phyloP scores from a whole-genome alignment of 306 rosid species.

The Trichosanthes truncata region DNA sequence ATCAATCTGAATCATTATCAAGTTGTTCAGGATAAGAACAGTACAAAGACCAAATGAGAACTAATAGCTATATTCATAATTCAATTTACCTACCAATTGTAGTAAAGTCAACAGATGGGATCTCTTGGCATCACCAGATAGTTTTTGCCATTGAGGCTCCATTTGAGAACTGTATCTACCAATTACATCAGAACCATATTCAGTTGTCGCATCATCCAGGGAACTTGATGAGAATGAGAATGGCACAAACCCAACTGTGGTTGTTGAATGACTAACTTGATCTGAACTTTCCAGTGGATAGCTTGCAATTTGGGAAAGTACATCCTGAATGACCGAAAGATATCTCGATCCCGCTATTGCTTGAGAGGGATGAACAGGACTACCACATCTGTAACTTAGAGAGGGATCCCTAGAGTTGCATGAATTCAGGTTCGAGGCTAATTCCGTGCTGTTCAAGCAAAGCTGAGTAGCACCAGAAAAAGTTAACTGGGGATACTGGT shows the following conservation, averaged over 20 bases:
- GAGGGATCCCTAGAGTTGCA: neutral
- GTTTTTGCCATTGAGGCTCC: constrained; percentile 26
- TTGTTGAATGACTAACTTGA: constrained; percentile 19
- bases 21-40: neutral
- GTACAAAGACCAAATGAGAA: neutral
- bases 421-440: constrained; percentile 22
- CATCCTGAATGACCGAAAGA: constrained; percentile 60
- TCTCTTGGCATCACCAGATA: constrained; percentile 43
- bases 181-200: constrained; percentile 12
- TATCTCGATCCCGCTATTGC: constrained; percentile 53
- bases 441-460: constrained; percentile 30
- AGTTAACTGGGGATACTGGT: constrained; percentile 41
- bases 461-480: constrained; percentile 25
- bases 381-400: neutral
- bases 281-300: constrained; percentile 49
- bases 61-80: neutral
- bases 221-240: neutral
- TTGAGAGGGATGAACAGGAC: constrained; percentile 31
- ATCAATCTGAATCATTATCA: constrained; percentile 47
- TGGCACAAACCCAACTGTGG: neutral
- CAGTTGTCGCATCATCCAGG: constrained; percentile 2
- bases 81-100: constrained; percentile 44
- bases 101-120: constrained; percentile 58
- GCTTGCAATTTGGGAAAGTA: constrained; percentile 61
- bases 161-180: constrained; percentile 19